A percentile compares a stretch with the other conserved stretches of the same genome.
phyloP scores from a whole-genome alignment of 2,329 filamentous ascomycete genomes.

The Neonectria sp. region DNA sequence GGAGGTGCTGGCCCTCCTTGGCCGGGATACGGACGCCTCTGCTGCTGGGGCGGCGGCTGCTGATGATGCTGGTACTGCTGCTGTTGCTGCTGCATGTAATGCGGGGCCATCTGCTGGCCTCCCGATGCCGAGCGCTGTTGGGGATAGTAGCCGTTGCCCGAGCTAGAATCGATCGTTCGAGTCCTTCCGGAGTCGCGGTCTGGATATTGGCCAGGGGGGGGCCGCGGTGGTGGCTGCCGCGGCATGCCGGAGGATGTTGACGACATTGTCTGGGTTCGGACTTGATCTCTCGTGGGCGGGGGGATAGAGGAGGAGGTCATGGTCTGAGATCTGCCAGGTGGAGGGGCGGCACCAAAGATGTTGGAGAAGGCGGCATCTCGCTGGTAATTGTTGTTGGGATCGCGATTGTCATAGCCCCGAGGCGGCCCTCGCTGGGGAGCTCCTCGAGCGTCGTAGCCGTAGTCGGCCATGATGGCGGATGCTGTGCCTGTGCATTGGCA shows the following conservation, averaged over 20 bases:
- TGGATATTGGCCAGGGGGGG: slow-evolving; percentile 57
- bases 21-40: slow-evolving; percentile 62
- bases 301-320: slow-evolving; percentile 86
- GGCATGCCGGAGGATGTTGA: slow-evolving; percentile 70
- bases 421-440: slow-evolving; percentile 56
- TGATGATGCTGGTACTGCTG: slow-evolving; percentile 62
- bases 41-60: slow-evolving; percentile 50
- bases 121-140: slow-evolving; percentile 67
- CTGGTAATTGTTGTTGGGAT: slow-evolving; percentile 71
- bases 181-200: slow-evolving; percentile 51
- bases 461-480: slow-evolving; percentile 68
- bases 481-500: slow-evolving; percentile 35
- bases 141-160: slow-evolving; percentile 68
- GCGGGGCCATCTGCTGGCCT: slow-evolving; percentile 61
- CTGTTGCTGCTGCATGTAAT: slow-evolving; percentile 65
- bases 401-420: slow-evolving; percentile 63
- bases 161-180: slow-evolving; percentile 55
- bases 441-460: slow-evolving; percentile 68
- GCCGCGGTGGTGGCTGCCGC: slow-evolving; percentile 74
- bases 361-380: slow-evolving; percentile 96
- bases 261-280: slow-evolving; percentile 86
- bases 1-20: slow-evolving; percentile 67
- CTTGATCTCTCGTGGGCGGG: slow-evolving; percentile 66
- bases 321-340: slow-evolving; percentile 91
- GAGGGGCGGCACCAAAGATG: slow-evolving; percentile 92